phyloP scores from a whole-genome alignment of 768 basidiomycete species.

The Hortiboletus flavorubellus region DNA sequence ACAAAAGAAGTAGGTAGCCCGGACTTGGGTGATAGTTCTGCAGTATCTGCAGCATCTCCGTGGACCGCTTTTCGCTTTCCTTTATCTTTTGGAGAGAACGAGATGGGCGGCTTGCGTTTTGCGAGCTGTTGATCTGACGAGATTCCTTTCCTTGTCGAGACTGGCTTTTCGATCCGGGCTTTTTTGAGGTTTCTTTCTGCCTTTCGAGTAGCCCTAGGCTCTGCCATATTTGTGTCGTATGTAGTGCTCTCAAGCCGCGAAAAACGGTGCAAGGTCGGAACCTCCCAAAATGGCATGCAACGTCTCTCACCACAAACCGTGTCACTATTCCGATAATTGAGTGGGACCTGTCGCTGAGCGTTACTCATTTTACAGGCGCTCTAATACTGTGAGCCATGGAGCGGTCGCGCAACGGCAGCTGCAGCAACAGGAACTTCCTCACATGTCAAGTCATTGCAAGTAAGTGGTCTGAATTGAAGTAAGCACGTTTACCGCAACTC shows the following conservation, averaged over 20 bases:
- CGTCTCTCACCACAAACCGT: no score
- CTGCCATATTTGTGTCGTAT: slow-evolving; percentile 11
- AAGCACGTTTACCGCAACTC: background rate
- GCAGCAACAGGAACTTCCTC: background rate
- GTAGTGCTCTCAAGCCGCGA: background rate
- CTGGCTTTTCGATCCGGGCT: slow-evolving; percentile 20
- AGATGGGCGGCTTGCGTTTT: background rate
- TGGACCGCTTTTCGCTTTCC: slow-evolving; percentile 21
- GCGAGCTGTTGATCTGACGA: background rate
- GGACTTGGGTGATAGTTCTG: slow-evolving; percentile 6
- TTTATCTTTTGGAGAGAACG: slow-evolving; percentile 29
- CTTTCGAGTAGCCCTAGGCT: slow-evolving; percentile 17
- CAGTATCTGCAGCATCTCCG: background rate
- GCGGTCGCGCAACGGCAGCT: background rate
- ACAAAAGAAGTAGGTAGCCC: slow-evolving; percentile 66
- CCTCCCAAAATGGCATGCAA: slow-evolving; percentile 8
- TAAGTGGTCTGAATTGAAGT: background rate
- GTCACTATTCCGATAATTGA: background rate
- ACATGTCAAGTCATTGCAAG: background rate
- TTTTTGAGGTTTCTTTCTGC: slow-evolving; percentile 24
- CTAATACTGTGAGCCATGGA: background rate
- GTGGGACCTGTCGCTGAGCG: background rate
- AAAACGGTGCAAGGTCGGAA: background rate
- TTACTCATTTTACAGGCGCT: background rate
- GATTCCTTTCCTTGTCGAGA: background rate